Evolutionary conservation across 352 stramenopile species (phyloP), one percentile per base, ranked within the genome.

Genomic region (Pythium graminicola): DNA sequence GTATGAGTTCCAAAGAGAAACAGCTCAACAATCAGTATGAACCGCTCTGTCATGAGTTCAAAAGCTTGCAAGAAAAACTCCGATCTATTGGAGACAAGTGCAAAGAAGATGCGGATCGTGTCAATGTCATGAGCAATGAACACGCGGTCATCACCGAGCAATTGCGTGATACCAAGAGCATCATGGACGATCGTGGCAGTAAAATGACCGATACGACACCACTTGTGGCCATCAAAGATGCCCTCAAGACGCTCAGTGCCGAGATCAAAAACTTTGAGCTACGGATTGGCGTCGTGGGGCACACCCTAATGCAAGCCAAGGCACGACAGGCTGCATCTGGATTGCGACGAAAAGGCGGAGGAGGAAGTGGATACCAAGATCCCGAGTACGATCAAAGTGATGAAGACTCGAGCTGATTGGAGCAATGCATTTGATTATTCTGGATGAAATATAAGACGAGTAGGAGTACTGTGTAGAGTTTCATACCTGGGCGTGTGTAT

Each of bases 121-220:
- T 93, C 28, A 83, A 87, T 46, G 58, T 69, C 32, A 86, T 93
- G 77, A 89, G 75, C 14, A 77, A 76, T 42, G 76, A 93, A 44
- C 76, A 84, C 51, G 75, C 79, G 16, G 62, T 75, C 38, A 77
- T 88, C 31, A 76, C 73, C 2, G 82, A 93, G 62, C 80, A 89
- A 48, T 48, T 93, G 24, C 77, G 80, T 22, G 73, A 86, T 43
- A 84, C 73, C 38, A 93, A 91, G 62, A 69, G 53, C 29, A 64
- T 84, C 29, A 88, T 90, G 76, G 82, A 91, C 63, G 76, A 82
- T 27, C 80, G 79, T 9, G 80, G 80, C 17, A 82, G 70, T 61
- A 93, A 89, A 62, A 90, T 93, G 82, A 93, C 80, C 8, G 78
- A 93, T 60, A 93, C 82, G 43, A 82, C 77, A 40, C 82, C 82